Conservation (phyloP, 305 asterid species). For the Lippia alba region DNA sequence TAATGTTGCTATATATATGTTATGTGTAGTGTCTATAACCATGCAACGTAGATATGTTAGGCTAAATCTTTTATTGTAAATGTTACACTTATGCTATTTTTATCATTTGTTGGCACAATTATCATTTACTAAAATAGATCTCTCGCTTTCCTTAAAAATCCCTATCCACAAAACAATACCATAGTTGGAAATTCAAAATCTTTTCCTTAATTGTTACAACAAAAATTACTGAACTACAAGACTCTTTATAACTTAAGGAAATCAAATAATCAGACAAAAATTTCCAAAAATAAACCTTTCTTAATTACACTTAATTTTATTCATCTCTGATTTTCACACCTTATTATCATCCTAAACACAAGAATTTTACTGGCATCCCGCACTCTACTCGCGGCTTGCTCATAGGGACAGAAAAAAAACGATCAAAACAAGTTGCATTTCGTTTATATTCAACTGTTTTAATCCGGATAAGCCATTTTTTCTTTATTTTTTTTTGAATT, state of each 20-base stretch:
- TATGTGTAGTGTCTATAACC: too few relatives aligned
- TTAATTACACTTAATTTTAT: background rate
- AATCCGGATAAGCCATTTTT: slow-evolving; percentile 23
- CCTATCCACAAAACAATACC: background rate
- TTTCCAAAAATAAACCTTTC: background rate
- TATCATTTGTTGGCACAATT: background rate
- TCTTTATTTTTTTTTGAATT: slow-evolving; percentile 13
- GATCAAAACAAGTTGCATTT: slow-evolving; percentile 14
- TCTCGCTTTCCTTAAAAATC: background rate
- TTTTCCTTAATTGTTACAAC: background rate
- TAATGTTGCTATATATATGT: too few relatives aligned
- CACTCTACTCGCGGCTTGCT: slow-evolving; percentile 15
- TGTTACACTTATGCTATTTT: background rate
- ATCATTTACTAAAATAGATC: background rate
- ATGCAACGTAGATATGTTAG: too few relatives aligned
- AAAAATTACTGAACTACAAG: background rate
- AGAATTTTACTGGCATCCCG: slow-evolving; percentile 19
- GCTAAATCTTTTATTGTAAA: too few relatives aligned
- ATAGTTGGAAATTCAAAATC: background rate
- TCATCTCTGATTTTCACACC: slow-evolving; percentile 7
- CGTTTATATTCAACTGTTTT: background rate
- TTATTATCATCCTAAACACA: slow-evolving; percentile 13
- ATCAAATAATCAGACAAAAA: background rate
- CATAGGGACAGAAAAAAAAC: too few relatives aligned
- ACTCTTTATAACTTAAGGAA: background rate